Conservation (phyloP, 805 yeast genomes). For the Yarrowia bubula region DNA sequence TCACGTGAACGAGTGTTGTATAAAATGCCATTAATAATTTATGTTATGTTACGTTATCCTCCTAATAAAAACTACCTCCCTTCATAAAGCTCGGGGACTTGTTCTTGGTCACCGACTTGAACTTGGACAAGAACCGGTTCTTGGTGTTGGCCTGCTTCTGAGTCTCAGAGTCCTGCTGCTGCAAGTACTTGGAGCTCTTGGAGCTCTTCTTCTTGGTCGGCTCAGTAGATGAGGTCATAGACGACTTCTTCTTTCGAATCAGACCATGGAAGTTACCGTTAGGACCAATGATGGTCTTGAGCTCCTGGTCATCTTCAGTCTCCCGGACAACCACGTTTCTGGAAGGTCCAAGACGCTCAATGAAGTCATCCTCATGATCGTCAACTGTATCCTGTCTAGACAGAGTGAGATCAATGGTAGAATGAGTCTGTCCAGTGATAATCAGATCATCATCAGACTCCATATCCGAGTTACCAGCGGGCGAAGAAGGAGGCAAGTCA, state of each 20-base stretch:
- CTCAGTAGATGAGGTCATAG: not conserved
- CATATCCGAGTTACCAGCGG: not conserved
- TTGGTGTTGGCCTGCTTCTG: not conserved
- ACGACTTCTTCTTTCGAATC: constrained; percentile 6
- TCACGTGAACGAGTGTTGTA: no score
- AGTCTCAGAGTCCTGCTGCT: not conserved
- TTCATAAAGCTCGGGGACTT: constrained; percentile 1
- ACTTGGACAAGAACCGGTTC: constrained; percentile 16
- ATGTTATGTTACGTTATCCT: not conserved
- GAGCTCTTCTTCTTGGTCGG: constrained; percentile 6
- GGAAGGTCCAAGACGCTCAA: constrained; percentile 14
- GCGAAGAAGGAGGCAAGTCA: constrained; percentile 12
- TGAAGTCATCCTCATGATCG: not conserved
- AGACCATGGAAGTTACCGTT: constrained; percentile 21
- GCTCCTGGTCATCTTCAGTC: constrained; percentile 12
- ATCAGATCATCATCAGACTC: constrained; percentile 14
- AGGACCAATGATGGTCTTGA: constrained; percentile 17
- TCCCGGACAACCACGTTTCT: constrained; percentile 14
- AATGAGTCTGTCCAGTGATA: not conserved
- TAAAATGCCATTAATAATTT: constrained; percentile 10
- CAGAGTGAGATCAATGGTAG: constrained; percentile 8
- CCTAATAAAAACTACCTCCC: constrained; percentile 15
- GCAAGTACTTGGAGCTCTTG: constrained; percentile 9
- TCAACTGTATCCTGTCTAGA: constrained; percentile 4
- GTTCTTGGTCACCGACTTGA: not conserved